Base-by-base conservation (phyloP, 1,139 yeast species). In the Suhomyces ambrosiae region DNA sequence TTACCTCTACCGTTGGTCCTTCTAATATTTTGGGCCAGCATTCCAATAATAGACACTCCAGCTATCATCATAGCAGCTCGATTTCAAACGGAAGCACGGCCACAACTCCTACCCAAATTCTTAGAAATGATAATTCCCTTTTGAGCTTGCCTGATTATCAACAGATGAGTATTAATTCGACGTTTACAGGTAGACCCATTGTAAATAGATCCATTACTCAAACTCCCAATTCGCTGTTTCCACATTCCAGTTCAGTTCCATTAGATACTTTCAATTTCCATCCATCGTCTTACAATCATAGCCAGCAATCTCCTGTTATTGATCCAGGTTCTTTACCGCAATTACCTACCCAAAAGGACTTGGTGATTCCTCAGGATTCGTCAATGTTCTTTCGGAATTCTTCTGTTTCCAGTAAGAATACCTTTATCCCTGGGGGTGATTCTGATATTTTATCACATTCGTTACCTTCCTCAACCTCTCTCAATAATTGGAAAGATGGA, bases 91-190 rank as follows among this genome's bases (percentile, higher is more conserved):
- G 41, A 7, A 45, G 48, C 18, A 37, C 35, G 9, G 41, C 32
- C 7, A 41, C 47, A 37, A 31, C 53, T 39, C 40, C 60, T 42
- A 29, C 45, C 35, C 30, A 44, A 19, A 41, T 58, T 24, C 33
- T 55, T 14, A 47, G 57, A 12, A 56, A 57, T 25, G 60, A 60
- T 25, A 40, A 44, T 28, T 59, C 65, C 5, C 39, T 59, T 16
- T 47, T 55, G 13, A 58, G 63, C 31, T 48, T 61, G 27, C 60
- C 60, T 0, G 66, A 60, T 25, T 35, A 28, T 13, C 35, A 34
- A 9, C 36, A 32, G 13, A 54, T 37, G 30, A 19, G 30, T 10
- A 27, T 28, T 3, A 19, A 32, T 5, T 13, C 29, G 18, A 27
- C 30, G 4, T 23, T 30, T 9, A 11, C 41, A 4, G 41, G 43